A percentile compares a stretch with the other conserved stretches of the same genome.
Conservation (phyloP, 176 grass and related monocot species). For the Microstegium vimineum region DNA sequence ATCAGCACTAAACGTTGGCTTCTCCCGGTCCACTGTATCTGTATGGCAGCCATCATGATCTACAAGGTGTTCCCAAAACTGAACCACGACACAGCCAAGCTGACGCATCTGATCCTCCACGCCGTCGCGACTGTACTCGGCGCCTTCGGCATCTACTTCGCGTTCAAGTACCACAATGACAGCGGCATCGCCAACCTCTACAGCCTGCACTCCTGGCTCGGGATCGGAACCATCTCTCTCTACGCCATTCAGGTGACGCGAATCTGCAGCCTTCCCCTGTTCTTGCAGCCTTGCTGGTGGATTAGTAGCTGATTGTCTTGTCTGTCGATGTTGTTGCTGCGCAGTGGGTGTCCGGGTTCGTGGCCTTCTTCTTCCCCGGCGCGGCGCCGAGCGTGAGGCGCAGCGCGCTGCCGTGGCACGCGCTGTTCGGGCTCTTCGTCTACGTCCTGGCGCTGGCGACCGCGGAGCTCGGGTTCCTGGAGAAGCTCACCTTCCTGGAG, state of each 20-base stretch:
- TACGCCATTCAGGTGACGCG: slow-evolving; percentile 60
- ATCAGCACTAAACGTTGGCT: background rate
- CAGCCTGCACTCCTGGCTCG: slow-evolving; percentile 93
- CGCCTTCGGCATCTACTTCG: slow-evolving; percentile 71
- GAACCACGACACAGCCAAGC: slow-evolving; percentile 67
- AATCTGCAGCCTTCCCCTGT: background rate
- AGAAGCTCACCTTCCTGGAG: slow-evolving; percentile 95
- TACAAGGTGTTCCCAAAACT: slow-evolving; percentile 57
- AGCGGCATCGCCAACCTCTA: slow-evolving; percentile 91
- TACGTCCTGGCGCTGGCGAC: slow-evolving; percentile 80
- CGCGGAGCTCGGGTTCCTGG: slow-evolving; percentile 71
- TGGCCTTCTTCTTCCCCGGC: slow-evolving; percentile 70
- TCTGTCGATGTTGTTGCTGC: background rate
- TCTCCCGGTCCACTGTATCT: background rate
- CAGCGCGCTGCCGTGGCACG: slow-evolving; percentile 78
- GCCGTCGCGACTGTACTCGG: slow-evolving; percentile 61
- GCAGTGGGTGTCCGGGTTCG: slow-evolving; percentile 87
- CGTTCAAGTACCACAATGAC: slow-evolving; percentile 90
- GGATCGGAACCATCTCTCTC: slow-evolving; percentile 65
- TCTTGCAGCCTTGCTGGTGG: background rate
- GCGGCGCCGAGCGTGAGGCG: slow-evolving; percentile 45
- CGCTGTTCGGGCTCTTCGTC: slow-evolving; percentile 77
- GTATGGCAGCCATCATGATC: slow-evolving; percentile 68
- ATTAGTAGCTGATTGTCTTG: background rate
- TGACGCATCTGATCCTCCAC: slow-evolving; percentile 67